Evolutionary conservation across 345 rosid genomes (phyloP).

Genomic region (Lumnitzera racemosa): DNA sequence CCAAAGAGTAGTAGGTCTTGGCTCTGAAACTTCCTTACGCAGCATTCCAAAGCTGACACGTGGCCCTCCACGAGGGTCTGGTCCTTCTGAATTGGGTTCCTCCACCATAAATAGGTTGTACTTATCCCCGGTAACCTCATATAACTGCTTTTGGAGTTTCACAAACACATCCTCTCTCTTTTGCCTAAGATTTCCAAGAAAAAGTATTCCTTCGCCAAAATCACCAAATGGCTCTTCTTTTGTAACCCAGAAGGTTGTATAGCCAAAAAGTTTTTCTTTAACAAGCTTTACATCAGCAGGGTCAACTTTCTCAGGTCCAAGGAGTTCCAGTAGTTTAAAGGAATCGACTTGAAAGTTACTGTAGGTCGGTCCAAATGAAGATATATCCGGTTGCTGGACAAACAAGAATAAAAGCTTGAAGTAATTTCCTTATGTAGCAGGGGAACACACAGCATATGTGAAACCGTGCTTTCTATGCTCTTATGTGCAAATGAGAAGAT

Average conservation of each 20-base stretch:
- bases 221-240: slow-evolving; percentile 98
- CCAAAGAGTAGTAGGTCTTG: slow-evolving; percentile 95
- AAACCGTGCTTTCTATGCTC: slow-evolving; percentile 2
- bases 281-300: slow-evolving; percentile 74
- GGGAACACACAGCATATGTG: background rate
- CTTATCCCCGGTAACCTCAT: slow-evolving; percentile 56
- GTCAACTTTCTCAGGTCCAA: slow-evolving; percentile 93
- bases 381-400: slow-evolving; percentile 53
- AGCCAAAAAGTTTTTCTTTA: slow-evolving; percentile 80
- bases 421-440: background rate
- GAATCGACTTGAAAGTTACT: slow-evolving; percentile 83
- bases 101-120: slow-evolving; percentile 93
- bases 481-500: background rate
- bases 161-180: slow-evolving; percentile 74
- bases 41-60: slow-evolving; percentile 92
- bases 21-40: slow-evolving; percentile 93
- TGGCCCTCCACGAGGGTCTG: slow-evolving; percentile 92
- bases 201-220: slow-evolving; percentile 78
- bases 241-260: slow-evolving; percentile 91
- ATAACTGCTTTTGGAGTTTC: slow-evolving; percentile 63
- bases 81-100: slow-evolving; percentile 88
- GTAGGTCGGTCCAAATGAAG: slow-evolving; percentile 60
- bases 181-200: slow-evolving; percentile 85
- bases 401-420: slow-evolving; percentile 5
- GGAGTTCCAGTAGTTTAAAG: slow-evolving; percentile 87